Evolutionary conservation across 2,329 filamentous ascomycete species (phyloP).

Genomic region (Claviceps purpurea): DNA sequence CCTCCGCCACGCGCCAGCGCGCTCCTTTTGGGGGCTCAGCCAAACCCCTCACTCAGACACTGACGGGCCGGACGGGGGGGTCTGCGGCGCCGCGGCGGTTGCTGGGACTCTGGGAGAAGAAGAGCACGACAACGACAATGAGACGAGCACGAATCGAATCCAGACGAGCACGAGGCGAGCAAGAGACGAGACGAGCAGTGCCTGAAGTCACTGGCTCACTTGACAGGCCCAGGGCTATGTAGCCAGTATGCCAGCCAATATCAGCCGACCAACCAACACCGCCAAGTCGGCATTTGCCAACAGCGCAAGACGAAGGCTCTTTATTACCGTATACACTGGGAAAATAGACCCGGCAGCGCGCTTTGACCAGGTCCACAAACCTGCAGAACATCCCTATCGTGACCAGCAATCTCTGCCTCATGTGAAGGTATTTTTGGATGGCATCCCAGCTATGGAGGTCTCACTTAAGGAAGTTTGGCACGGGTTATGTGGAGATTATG

Average conservation of each 20-base stretch:
- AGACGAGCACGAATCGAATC: no score
- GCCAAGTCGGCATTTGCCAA: not conserved
- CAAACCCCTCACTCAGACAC: conserved; percentile 4
- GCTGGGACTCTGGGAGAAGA: no score
- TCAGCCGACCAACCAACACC: not conserved
- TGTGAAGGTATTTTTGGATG: no score
- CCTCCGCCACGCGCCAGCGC: conserved; percentile 1
- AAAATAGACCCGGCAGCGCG: no score
- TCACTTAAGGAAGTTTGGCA: no score
- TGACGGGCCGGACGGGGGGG: not conserved
- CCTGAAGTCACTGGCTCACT: not conserved
- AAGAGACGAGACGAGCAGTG: not conserved
- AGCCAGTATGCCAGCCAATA: not conserved
- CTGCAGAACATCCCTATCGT: no score
- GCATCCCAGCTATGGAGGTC: no score
- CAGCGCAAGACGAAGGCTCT: not conserved
- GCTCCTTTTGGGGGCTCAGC: conserved; percentile 1
- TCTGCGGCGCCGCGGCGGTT: not conserved
- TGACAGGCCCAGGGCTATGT: not conserved
- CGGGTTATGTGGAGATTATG: no score
- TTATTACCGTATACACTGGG: no score
- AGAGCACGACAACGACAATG: no score
- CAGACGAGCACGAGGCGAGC: not conserved
- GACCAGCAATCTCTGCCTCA: no score
- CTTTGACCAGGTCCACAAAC: no score